Evolutionary conservation across 805 yeast genomes (phyloP), one percentile per base, ranked within the genome.

Genomic region (Candida endomychidarum): DNA sequence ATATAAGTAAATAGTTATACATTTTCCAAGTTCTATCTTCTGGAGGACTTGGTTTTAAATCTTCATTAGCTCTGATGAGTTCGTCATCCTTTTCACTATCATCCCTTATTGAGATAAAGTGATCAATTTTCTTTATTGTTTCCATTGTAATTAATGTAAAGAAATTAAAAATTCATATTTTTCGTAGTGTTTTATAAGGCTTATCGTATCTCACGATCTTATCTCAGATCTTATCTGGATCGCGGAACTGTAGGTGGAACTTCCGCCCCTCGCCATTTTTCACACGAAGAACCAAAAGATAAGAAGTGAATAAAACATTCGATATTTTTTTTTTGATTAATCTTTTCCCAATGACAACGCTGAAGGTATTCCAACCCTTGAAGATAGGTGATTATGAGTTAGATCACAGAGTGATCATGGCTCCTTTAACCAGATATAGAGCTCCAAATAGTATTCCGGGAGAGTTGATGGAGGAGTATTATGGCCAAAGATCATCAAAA

Each of bases 401-500:
- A 12, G 6, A 9, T 4, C 47, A 45, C 12, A 25, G 47, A 14
- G 47, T 45, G 3, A 38, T 45, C 11, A 39, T 45, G 45, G 49
- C 49, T 4, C 49, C 49, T 9, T 40, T 45, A 33, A 45, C 47
- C 2, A 24, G 47, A 17, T 42, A 26, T 34, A 31, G 49, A 21
- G 49, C 49, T 11, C 38, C 41, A 11, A 20, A 42, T 27, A 17
- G 27, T 30, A 33, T 37, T 15, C 47, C 49, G 6, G 47, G 47
- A 4, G 38, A 28, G 9, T 24, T 42, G 24, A 43, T 42, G 46
- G 43, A 50, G 2, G 48, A 57, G 32, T 54, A 64, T 42, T 66
- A 64, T 41, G 49, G 45, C 15, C 60, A 61, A 32, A 52, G 70
- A 43, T 50, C 68, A 3, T 51, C 56, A 17, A 38, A 41, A 17